Evolutionary conservation across 768 basidiomycete species (phyloP), one percentile per base, ranked within the genome.

Genomic region (Austroboletus eburneus): DNA sequence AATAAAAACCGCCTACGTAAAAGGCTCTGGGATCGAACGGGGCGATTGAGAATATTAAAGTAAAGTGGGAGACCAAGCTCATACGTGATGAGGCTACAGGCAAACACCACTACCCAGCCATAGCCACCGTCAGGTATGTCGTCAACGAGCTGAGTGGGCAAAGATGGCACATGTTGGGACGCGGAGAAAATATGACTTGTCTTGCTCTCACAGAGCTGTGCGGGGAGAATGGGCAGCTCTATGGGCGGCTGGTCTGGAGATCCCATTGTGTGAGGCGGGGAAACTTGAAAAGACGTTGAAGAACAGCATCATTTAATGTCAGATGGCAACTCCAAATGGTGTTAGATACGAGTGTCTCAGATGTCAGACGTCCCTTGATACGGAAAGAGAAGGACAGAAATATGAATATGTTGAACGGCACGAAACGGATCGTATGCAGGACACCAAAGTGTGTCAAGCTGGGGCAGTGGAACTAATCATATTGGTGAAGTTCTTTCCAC

Each of bases 401-500:
- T 32, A 9, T 4, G 30, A 13, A 9, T 32, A 9, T 4, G 30
- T 4, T 37, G 40, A 18, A 33, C 27, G 34, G 38, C 33, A 16
- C 27, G 20, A 21, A 4, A 20, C 14, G 35, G 30, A 32, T 32
- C 25, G 27, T 27, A 12, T 12, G 27, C 27, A 6, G 27, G 12
- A 27, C 12, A 27, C 12, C n/a, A n/a, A n/a, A n/a, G n/a, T n/a
- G n/a, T n/a, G n/a, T n/a, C n/a, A n/a, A n/a, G n/a, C n/a, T n/a
- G 33, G 30, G 18, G 9, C 4, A 17, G 21, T 13, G 35, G 27
- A 25, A 20, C 37, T 57, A 69, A 42, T 72, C 66, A 57, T 72
- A 71, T 54, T 73, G 68, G 54, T 80, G 80, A 45, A 87, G 78
- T 36, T 84, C 81, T 61, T 75, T 74, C 65, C 76, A 72, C 20